Evolutionary conservation across 306 rosid species (phyloP), one percentile per base, ranked within the genome.

Genomic region (Cicer arietinum): DNA sequence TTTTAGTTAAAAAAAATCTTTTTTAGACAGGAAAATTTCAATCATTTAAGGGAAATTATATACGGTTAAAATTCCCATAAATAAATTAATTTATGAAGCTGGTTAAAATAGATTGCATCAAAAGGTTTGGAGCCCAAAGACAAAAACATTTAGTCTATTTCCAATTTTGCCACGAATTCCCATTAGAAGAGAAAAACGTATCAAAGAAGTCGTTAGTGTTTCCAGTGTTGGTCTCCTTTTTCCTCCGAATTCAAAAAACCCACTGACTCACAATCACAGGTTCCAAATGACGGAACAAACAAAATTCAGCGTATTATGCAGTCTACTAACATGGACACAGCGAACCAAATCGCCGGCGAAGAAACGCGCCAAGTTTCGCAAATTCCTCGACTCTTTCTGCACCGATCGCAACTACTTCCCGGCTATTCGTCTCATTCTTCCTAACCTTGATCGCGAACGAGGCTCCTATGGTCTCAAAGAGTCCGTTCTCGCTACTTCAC

Each of bases 401-500:
- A 62, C 18, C 16, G 85, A 88, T 78, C 18, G 48, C 12, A 81
- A 87, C 59, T 91, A 82, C 80, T 91, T 94, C 82, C 61, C 80
- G 13, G 87, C 97, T 0, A 75, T 94, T n/a, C 91, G 98, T 14
- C 86, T 94, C 69, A 74, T 94, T 44, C 92, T 94, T 12, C 98
- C 98, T 0, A 86, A 44, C 70, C 96, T 94, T 45, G 98, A 94
- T 22, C 92, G 98, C 48, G 97, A 91, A 75, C 91, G 98, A 1
- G 92, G 92, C 64, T 72, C 84, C 73, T 94, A 91, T 41, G 98
- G 97, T 54, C 97, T 94, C 81, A 91, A 90, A 81, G 98, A 94
- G 85, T 90, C 96, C 4, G 90, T 88, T 6, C 92, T 94, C 67
- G 97, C 98, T 61, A 88, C 88, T 35, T 89, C 85, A 66, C 96